These are phyloP conservation scores for Asterionellopsis glacialis DNA, from an alignment of 108 stramenopile genomes.

Conservation along the genomic window DNA sequence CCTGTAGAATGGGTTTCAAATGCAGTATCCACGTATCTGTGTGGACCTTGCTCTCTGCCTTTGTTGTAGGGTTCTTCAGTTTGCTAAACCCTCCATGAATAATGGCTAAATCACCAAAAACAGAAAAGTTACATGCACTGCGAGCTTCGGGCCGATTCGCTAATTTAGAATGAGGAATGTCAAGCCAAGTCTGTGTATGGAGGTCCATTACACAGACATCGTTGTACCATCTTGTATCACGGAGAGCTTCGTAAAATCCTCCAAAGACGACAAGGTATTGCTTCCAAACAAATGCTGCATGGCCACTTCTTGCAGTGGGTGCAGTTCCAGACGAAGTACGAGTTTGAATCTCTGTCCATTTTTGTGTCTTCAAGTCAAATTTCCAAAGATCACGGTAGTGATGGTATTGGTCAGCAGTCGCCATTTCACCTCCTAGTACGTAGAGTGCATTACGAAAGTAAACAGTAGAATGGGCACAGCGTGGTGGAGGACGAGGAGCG, in stretches of 20 bases:
- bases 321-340: slow-evolving; percentile 46
- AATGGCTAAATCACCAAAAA: slow-evolving; percentile 47
- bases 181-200: slow-evolving; percentile 75
- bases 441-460: slow-evolving; percentile 86
- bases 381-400: slow-evolving; percentile 95
- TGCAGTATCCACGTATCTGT: slow-evolving; percentile 81
- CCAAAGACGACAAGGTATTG: slow-evolving; percentile 94
- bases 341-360: slow-evolving; percentile 79
- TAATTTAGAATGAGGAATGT: slow-evolving; percentile 66
- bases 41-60: slow-evolving; percentile 69
- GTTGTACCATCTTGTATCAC: slow-evolving; percentile 76
- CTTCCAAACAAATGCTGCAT: slow-evolving; percentile 86
- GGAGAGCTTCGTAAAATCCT: slow-evolving; percentile 90
- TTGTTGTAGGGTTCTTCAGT: slow-evolving; percentile 47
- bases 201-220: slow-evolving; percentile 80
- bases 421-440: slow-evolving; percentile 94
- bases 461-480: slow-evolving; percentile 92
- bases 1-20: slow-evolving; percentile 56
- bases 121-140: slow-evolving; percentile 70
- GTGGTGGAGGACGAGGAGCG: slow-evolving; percentile 68
- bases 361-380: slow-evolving; percentile 71
- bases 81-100: slow-evolving; percentile 87
- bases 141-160: slow-evolving; percentile 72
- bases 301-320: slow-evolving; percentile 85
- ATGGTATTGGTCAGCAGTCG: slow-evolving; percentile 90